These are phyloP conservation scores for Aspergillus luchuensis DNA, from an alignment of 2,329 filamentous ascomycete genomes.

Conservation along the genomic window DNA sequence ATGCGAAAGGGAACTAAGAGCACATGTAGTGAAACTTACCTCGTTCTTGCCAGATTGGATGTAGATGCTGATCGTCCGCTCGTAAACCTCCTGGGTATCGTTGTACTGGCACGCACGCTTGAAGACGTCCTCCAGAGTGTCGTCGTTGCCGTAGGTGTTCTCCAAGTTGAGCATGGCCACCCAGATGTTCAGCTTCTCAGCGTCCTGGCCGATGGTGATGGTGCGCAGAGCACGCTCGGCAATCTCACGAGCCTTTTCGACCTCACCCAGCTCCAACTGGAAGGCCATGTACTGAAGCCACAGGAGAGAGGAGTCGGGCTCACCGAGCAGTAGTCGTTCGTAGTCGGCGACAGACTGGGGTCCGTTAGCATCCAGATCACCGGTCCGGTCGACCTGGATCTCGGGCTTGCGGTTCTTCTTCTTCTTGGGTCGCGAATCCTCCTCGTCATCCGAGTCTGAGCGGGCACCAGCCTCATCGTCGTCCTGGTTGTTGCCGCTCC, in stretches of 20 bases:
- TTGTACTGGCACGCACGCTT: conserved; percentile 93
- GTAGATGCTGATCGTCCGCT: conserved; percentile 89
- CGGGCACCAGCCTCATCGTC: conserved; percentile 48
- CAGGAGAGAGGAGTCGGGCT: conserved; percentile 87
- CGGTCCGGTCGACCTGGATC: conserved; percentile 84
- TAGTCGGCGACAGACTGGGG: conserved; percentile 90
- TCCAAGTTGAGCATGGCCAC: conserved; percentile 92
- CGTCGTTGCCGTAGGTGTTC: conserved; percentile 82
- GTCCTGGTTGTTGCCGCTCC: conserved; percentile 71
- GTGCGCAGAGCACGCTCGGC: conserved; percentile 87
- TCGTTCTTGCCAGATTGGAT: conserved; percentile 85
- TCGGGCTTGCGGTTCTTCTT: conserved; percentile 75
- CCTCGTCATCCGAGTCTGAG: conserved; percentile 55
- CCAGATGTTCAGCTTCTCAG: conserved; percentile 95
- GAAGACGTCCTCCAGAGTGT: conserved; percentile 81
- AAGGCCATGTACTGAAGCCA: conserved; percentile 99
- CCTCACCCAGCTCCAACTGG: conserved; percentile 88
- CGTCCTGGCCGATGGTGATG: conserved; percentile 87
- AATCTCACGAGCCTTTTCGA: conserved; percentile 83
- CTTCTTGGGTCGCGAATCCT: conserved; percentile 58
- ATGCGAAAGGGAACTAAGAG: not conserved
- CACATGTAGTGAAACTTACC: conserved; percentile 55
- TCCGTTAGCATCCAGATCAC: conserved; percentile 84
- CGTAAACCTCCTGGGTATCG: conserved; percentile 84
- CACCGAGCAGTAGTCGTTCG: conserved; percentile 86